Evolutionary conservation across 2,329 filamentous ascomycete species (phyloP).

Genomic region (Cryphonectria radicalis): DNA sequence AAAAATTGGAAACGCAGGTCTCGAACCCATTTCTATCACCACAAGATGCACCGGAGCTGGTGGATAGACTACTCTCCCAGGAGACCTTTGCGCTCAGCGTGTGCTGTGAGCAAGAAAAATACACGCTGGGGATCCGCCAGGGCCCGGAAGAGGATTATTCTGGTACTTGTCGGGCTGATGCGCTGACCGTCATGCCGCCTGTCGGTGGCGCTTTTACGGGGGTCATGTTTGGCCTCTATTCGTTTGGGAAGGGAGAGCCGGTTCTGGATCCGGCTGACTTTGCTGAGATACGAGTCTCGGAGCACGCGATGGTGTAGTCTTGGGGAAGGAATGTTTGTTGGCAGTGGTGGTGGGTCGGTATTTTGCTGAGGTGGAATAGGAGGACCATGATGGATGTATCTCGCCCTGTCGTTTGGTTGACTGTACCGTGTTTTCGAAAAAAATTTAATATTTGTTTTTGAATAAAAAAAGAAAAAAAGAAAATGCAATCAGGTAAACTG

Average conservation of each 20-base stretch:
- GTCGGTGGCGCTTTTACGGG: conserved; percentile 39
- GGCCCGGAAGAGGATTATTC: background rate
- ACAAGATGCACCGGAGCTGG: background rate
- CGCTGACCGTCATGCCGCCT: conserved; percentile 37
- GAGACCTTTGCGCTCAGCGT: conserved; percentile 9
- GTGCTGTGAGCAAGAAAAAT: conserved; percentile 12
- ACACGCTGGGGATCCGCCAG: conserved; percentile 4
- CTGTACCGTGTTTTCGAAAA: too few relatives aligned
- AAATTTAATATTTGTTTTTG: too few relatives aligned
- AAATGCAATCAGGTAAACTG: background rate
- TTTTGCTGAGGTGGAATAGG: background rate
- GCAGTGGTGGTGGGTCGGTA: background rate
- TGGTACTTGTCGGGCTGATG: conserved; percentile 24
- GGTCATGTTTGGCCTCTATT: conserved; percentile 39
- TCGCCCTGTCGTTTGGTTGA: background rate
- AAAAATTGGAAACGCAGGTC: conserved; percentile 4
- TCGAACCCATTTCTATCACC: conserved; percentile 20
- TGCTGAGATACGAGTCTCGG: conserved; percentile 31
- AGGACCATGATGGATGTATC: background rate
- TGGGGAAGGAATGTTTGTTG: background rate
- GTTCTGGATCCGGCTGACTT: conserved; percentile 40
- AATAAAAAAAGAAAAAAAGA: background rate
- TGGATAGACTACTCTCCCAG: conserved; percentile 6
- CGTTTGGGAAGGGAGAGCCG: conserved; percentile 37
- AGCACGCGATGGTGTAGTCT: background rate